A percentile compares a stretch with the other conserved stretches of the same genome.
Conservation (phyloP, 345 rosid species). For the Moringa oleifera region DNA sequence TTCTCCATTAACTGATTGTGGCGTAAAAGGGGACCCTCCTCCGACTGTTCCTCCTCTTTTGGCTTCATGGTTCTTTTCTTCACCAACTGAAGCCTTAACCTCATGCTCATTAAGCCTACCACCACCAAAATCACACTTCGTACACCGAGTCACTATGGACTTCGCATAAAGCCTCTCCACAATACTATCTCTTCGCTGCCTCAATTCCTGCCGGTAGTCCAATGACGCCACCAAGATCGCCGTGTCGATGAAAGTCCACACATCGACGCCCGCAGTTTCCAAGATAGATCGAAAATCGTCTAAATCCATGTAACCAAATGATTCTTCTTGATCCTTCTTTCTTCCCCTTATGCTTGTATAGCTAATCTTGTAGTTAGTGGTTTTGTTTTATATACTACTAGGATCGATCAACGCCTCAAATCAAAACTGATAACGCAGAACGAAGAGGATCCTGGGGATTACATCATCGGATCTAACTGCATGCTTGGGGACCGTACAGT, state of each 20-base stretch:
- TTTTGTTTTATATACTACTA: background rate
- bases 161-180: constrained; percentile 76
- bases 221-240: constrained; percentile 75
- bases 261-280: constrained; percentile 79
- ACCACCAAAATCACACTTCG: constrained; percentile 51
- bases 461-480: constrained; percentile 31
- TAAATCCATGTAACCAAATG: constrained; percentile 55
- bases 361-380: background rate
- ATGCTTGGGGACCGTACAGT: background rate
- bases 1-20: constrained; percentile 44
- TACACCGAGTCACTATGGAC: constrained; percentile 44
- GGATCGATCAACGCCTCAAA: background rate
- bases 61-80: constrained; percentile 27
- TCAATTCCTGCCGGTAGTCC: constrained; percentile 65
- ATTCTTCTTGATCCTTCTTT: background rate
- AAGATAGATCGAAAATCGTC: constrained; percentile 76
- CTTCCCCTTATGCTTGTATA: constrained; percentile 2
- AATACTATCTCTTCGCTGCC: constrained; percentile 66
- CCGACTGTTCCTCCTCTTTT: constrained; percentile 14
- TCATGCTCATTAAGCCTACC: constrained; percentile 30
- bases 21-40: constrained; percentile 36
- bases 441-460: constrained; percentile 10
- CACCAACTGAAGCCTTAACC: constrained; percentile 14
- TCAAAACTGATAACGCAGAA: constrained; percentile 4
- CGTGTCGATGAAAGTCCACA: constrained; percentile 85